phyloP scores from a whole-genome alignment of 2,329 filamentous ascomycete species.

The Davidsoniella virescens region DNA sequence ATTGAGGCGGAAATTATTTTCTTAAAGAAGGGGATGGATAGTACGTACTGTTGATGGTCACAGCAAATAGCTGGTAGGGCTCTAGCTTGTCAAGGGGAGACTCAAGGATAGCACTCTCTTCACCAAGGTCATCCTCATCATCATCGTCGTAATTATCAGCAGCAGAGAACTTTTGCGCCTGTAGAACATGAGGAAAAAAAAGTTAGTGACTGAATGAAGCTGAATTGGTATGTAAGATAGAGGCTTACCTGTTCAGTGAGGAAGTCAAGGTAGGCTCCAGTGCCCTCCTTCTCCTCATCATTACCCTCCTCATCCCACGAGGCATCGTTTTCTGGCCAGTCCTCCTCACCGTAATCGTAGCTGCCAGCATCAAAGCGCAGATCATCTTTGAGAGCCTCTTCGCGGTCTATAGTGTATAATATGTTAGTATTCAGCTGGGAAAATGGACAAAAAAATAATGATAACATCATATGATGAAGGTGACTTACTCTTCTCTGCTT shows the following conservation, averaged over 20 bases:
- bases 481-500: conserved; percentile 63
- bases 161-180: conserved; percentile 72
- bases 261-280: conserved; percentile 88
- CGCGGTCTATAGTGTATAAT: conserved; percentile 44
- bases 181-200: neutral
- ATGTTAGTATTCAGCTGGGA: neutral
- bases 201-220: conserved; percentile 15
- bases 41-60: conserved; percentile 62
- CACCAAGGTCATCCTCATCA: conserved; percentile 66
- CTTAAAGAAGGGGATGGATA: too few relatives aligned
- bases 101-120: conserved; percentile 84
- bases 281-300: conserved; percentile 68
- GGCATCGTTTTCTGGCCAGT: conserved; percentile 66
- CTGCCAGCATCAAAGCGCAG: conserved; percentile 49
- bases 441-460: neutral
- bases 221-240: too few relatives aligned
- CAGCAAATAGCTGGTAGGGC: conserved; percentile 79
- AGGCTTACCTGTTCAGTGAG: conserved; percentile 63
- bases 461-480: neutral
- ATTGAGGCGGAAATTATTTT: neutral
- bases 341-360: conserved; percentile 56
- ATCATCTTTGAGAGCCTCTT: conserved; percentile 82
- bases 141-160: conserved; percentile 41
- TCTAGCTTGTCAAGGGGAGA: conserved; percentile 91
- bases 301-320: conserved; percentile 59